phyloP scores from a whole-genome alignment of 345 rosid genomes.

The Zanthoxylum bungeanum region DNA sequence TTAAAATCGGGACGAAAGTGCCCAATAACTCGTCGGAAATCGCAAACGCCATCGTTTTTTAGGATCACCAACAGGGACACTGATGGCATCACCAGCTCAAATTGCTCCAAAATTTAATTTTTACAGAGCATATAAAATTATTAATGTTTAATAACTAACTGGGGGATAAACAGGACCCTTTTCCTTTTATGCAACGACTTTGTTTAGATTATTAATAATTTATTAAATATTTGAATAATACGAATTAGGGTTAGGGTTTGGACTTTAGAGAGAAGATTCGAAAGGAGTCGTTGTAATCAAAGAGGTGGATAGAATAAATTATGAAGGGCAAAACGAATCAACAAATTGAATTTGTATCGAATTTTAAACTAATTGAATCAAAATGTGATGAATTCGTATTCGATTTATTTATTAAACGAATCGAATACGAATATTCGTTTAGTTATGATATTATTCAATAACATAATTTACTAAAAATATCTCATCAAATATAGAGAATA shows the following conservation, averaged over 20 bases:
- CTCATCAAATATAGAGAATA: too few species aligned
- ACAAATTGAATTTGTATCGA: too few species aligned
- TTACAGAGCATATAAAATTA: background rate
- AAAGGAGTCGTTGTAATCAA: slow-evolving; percentile 7
- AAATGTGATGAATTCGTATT: too few species aligned
- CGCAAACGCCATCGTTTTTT: slow-evolving; percentile 43
- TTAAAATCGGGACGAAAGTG: slow-evolving; percentile 66
- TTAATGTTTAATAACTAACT: background rate
- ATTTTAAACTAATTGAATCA: too few species aligned
- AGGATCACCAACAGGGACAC: background rate
- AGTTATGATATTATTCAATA: too few species aligned
- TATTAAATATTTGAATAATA: too few species aligned
- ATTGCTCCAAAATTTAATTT: background rate
- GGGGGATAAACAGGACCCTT: background rate
- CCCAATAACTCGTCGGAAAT: slow-evolving; percentile 79
- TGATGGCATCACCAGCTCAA: background rate
- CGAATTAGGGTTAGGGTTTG: background rate
- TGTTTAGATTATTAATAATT: background rate
- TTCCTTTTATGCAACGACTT: background rate
- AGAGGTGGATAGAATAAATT: too few species aligned
- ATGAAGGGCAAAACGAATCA: too few species aligned
- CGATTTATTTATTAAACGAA: too few species aligned
- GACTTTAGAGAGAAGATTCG: background rate
- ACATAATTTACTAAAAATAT: too few species aligned
- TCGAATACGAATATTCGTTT: too few species aligned